These are phyloP conservation scores for Leishmania mexicana DNA, from an alignment of 208 protist species.

Conservation along the genomic window DNA sequence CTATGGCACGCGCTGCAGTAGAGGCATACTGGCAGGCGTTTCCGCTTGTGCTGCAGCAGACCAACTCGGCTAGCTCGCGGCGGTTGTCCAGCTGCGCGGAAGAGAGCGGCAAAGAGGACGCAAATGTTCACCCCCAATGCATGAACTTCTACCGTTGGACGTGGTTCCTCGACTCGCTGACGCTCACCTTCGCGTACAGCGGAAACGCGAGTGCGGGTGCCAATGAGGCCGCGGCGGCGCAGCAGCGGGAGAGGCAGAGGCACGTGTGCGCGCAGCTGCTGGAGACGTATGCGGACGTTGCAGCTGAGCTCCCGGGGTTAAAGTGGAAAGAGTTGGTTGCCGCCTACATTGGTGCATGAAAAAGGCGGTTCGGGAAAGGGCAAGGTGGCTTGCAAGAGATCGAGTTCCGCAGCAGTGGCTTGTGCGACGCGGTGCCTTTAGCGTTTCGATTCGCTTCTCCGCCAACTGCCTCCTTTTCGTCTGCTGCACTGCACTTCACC, in stretches of 20 bases:
- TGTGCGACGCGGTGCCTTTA: background rate
- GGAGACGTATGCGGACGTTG: background rate
- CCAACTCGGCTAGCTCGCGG: background rate
- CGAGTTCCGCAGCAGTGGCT: background rate
- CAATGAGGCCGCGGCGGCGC: background rate
- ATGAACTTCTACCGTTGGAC: slow-evolving; percentile 8
- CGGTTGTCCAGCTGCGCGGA: background rate
- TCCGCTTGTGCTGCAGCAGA: background rate
- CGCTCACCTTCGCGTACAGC: slow-evolving; percentile 4
- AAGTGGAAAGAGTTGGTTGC: background rate
- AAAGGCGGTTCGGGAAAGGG: no score
- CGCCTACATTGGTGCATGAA: background rate
- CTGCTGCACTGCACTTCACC: background rate
- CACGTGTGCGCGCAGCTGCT: slow-evolving; percentile 10
- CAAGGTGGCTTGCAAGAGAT: background rate
- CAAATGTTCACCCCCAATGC: no score
- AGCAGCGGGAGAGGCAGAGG: slow-evolving; percentile 7
- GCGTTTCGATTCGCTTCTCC: background rate
- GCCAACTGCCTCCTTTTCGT: background rate
- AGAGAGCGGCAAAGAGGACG: background rate
- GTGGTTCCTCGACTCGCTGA: slow-evolving; percentile 23
- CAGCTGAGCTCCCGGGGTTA: slow-evolving; percentile 1
- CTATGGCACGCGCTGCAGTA: slow-evolving; percentile 8
- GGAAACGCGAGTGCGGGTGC: background rate
- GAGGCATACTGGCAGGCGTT: slow-evolving; percentile 13